Evolutionary conservation across 2,329 filamentous ascomycete species (phyloP).

Genomic region (Aspergillus piperis): DNA sequence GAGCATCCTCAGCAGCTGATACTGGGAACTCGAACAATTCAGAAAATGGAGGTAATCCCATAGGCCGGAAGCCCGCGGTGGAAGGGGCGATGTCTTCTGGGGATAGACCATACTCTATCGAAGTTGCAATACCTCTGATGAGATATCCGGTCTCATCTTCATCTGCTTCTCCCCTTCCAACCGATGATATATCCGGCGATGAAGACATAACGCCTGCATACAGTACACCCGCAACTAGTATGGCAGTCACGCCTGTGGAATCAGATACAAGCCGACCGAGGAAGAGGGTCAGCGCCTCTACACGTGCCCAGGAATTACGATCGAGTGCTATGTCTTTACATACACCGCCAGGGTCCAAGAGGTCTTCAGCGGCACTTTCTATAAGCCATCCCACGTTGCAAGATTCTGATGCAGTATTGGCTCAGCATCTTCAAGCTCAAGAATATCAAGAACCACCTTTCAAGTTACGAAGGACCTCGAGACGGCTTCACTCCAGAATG

Average conservation of each 20-base stretch:
- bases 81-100: not conserved
- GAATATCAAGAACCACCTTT: constrained; percentile 45
- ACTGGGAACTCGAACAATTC: constrained; percentile 8
- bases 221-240: constrained; percentile 65
- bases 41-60: constrained; percentile 9
- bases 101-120: constrained; percentile 15
- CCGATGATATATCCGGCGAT: constrained; percentile 34
- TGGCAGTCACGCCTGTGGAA: constrained; percentile 56
- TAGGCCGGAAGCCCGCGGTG: not conserved
- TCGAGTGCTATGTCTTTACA: constrained; percentile 48
- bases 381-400: constrained; percentile 38
- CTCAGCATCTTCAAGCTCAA: constrained; percentile 59
- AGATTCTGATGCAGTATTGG: constrained; percentile 54
- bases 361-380: constrained; percentile 47
- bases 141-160: constrained; percentile 26
- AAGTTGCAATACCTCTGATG: constrained; percentile 36
- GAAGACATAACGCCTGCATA: constrained; percentile 53
- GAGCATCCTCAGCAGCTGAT: constrained; percentile 9
- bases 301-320: constrained; percentile 50
- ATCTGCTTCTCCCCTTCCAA: constrained; percentile 43
- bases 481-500: constrained; percentile 19
- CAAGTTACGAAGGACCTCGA: constrained; percentile 40
- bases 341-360: constrained; percentile 43
- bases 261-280: constrained; percentile 35
- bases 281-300: constrained; percentile 45